Base-by-base conservation (phyloP, 495 filamentous ascomycete species). In the Daldinia vernicosa region DNA sequence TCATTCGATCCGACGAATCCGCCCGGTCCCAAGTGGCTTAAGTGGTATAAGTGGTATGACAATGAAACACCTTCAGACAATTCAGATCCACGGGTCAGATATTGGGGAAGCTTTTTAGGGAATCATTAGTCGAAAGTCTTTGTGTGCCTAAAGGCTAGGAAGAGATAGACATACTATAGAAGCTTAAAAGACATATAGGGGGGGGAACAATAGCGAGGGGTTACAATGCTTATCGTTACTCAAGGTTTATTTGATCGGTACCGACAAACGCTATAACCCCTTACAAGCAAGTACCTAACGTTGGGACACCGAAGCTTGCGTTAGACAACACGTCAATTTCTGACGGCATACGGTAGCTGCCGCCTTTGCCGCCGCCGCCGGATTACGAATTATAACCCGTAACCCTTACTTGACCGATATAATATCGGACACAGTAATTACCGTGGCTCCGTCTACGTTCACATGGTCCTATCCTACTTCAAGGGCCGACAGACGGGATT, bases 271-370 rank as follows among this genome's bases (percentile, higher is more conserved):
- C 5, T 22, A 61, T 66, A 58, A 57, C 32, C 15, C 1, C 27
- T 30, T 30, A 28, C 50, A 15, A 28, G 50, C 50, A 15, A 28
- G 50, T 53, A 35, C 11, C 33, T 35, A 35, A 35, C 33, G 17
- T 27, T 12, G 5, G 32, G 54, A 26, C 3, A 57, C 58, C 63
- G 63, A 64, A 63, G 64, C 35, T 67, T 67, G 54, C 69, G 64
- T 72, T 54, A 43, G 64, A n/a, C 27, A 52, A 62, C 64, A 57
- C 64, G 63, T 67, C 54, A 67, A 63, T 64, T 56, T 56, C 52
- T 72, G 33, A 67, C 52, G 43, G 37, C 17, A 33, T 61, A 11
- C 19, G 30, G 11, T 28, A 17, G 22, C 37, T 11, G 11, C 43
- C 19, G 17, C 8, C 43, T 15, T 15, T 11, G 22, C 9, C 19